Base-by-base conservation (phyloP, 805 yeast species). In the Metschnikowia matae region DNA sequence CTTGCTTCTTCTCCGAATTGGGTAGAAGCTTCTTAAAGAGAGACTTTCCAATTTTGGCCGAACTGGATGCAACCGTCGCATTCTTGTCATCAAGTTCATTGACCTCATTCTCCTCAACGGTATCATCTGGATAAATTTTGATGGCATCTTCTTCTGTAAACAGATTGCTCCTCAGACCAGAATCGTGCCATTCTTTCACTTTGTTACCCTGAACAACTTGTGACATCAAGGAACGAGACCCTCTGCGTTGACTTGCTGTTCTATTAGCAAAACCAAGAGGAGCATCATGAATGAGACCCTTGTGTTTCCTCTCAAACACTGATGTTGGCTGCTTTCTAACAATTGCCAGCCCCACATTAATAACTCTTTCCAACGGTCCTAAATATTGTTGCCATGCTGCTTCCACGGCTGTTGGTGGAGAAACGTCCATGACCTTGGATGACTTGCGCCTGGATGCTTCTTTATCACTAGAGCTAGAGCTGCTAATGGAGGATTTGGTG, bases 321-420 rank as follows among this genome's bases (percentile, higher is more conserved):
- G 77, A 83, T 0, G 81, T 78, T 2, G 70, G 61, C 7, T 77
- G 68, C 46, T 70, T 66, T 5, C 71, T 65, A 1, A 79, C 78
- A 36, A 71, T 51, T 6, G 55, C 62, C 49, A 43, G 53, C 2
- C 62, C 62, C 20, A 58, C 59, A 34, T 57, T 50, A 6, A 56
- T 49, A 8, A 85, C 75, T 50, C 89, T 71, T 59, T 86, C 94
- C 46, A 83, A 82, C 1, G 74, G 66, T 58, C 78, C 80, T 54
- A 86, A 65, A 58, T 70, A 82, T 37, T 73, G 70, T 5, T 73
- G 71, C 86, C 89, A 85, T 15, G 82, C 79, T 38, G 75, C 62
- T 60, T 85, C 90, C 6, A 82, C 57, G 14, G 78, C 70, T 1
- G 79, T 71, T 66, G 79, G 63, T 7, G 84, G 78, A 0, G 79